phyloP scores from a whole-genome alignment of 164 flowering plant genomes.

The Platanus orientalis region DNA sequence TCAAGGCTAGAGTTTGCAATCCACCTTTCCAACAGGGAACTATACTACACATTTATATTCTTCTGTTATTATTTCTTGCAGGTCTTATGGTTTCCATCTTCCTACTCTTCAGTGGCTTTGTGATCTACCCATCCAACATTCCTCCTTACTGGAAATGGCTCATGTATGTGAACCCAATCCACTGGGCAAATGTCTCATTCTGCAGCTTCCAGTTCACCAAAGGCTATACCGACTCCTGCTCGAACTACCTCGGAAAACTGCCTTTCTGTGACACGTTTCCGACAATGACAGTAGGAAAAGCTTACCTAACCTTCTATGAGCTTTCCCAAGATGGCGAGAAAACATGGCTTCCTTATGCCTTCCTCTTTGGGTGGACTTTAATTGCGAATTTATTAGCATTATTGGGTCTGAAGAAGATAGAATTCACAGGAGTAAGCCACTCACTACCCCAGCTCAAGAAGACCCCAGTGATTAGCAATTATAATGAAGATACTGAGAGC shows the following conservation, averaged over 20 bases:
- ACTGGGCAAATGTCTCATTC: slow-evolving; percentile 26
- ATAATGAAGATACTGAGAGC: slow-evolving; percentile 8
- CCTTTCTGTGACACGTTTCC: slow-evolving; percentile 27
- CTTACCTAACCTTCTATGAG: slow-evolving; percentile 23
- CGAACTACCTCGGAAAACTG: slow-evolving; percentile 17
- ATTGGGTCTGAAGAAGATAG: slow-evolving; percentile 21
- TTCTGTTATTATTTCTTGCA: slow-evolving; percentile 9
- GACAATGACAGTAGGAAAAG: slow-evolving; percentile 24
- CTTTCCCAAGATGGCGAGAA: slow-evolving; percentile 11
- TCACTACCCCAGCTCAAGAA: slow-evolving; percentile 25
- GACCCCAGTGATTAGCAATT: slow-evolving; percentile 10
- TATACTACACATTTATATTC: too few relatives aligned
- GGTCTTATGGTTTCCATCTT: slow-evolving; percentile 26
- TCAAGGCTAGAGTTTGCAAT: too few relatives aligned
- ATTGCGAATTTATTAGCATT: slow-evolving; percentile 23
- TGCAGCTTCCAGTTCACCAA: slow-evolving; percentile 22
- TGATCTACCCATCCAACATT: slow-evolving; percentile 26
- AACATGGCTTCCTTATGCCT: slow-evolving; percentile 23
- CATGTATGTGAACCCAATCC: slow-evolving; percentile 21
- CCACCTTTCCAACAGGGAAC: too few relatives aligned
- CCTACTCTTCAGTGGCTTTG: slow-evolving; percentile 34
- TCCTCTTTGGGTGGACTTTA: slow-evolving; percentile 18
- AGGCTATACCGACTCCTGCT: slow-evolving; percentile 23
- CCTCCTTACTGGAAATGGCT: slow-evolving; percentile 35
- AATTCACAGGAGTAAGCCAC: slow-evolving; percentile 17